Conservation (phyloP, 768 basidiomycete genomes). For the Solioccasus polychromus region DNA sequence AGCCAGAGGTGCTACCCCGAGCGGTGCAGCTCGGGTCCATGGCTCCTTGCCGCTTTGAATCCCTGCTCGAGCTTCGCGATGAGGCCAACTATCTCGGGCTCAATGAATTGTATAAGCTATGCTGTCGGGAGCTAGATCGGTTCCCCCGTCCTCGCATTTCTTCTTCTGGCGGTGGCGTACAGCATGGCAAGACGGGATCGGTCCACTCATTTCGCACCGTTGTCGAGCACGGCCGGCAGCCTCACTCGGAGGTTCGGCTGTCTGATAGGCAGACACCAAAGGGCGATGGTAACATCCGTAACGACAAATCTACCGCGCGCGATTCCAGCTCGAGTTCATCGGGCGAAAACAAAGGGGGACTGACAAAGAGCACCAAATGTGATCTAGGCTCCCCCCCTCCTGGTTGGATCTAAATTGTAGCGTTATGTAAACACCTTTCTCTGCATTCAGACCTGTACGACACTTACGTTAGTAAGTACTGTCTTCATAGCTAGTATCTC, state of each 20-base stretch:
- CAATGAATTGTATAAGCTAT: constrained; percentile 59
- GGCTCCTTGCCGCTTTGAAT: constrained; percentile 53
- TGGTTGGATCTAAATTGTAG: constrained; percentile 44
- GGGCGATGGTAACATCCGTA: not conserved
- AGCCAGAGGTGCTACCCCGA: constrained; percentile 56
- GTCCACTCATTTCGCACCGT: constrained; percentile 60
- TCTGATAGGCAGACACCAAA: constrained; percentile 8
- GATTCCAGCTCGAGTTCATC: constrained; percentile 9
- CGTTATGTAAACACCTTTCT: not conserved
- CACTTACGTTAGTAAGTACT: no score
- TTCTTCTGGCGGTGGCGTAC: constrained; percentile 38
- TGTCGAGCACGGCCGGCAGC: constrained; percentile 51
- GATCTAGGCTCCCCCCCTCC: constrained; percentile 31
- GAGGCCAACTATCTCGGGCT: constrained; percentile 78
- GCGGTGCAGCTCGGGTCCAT: constrained; percentile 48
- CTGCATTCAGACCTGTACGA: not conserved
- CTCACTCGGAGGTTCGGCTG: constrained; percentile 10
- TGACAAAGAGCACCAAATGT: not conserved
- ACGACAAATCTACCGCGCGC: not conserved
- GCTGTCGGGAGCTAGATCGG: constrained; percentile 61
- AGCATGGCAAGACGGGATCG: constrained; percentile 47
- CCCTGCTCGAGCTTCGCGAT: constrained; percentile 72
- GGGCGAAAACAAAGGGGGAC: constrained; percentile 11
- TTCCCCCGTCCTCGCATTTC: constrained; percentile 40
- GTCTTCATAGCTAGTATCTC: no score